Percentiles rank a stretch among this genome's conserved stretches.
phyloP scores from a whole-genome alignment of 176 grass and related monocot genomes.

The Typha latifolia region DNA sequence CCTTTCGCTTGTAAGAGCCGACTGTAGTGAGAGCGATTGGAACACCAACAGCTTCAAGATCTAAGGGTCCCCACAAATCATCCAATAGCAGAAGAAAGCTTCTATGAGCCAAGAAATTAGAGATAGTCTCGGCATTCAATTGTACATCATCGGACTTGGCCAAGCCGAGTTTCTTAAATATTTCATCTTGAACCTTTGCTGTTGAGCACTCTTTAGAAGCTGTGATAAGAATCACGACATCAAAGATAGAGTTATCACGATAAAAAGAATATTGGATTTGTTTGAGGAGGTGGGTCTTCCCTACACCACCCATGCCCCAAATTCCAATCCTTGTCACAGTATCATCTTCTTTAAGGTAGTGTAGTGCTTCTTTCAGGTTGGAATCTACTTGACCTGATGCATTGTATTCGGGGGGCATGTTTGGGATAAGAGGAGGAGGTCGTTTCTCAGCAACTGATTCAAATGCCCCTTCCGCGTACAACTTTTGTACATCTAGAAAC shows the following conservation, averaged over 20 bases:
- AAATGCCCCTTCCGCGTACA: background rate
- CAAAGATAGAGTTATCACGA: constrained; percentile 24
- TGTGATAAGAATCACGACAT: constrained; percentile 42
- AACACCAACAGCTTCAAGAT: constrained; percentile 54
- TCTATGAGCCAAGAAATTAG: constrained; percentile 40
- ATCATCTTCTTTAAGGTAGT: constrained; percentile 35
- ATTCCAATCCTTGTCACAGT: constrained; percentile 34
- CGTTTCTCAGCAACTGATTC: background rate
- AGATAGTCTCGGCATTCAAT: constrained; percentile 32
- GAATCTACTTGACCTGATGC: background rate
- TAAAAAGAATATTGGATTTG: constrained; percentile 36
- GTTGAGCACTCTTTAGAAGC: constrained; percentile 37
- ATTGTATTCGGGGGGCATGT: background rate
- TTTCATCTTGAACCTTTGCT: constrained; percentile 39
- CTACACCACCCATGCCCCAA: constrained; percentile 47
- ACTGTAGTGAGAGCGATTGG: constrained; percentile 29
- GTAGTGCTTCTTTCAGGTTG: constrained; percentile 32
- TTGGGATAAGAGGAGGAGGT: background rate
- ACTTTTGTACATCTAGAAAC: background rate
- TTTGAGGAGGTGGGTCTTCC: constrained; percentile 40
- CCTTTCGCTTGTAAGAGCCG: constrained; percentile 34
- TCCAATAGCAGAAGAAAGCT: constrained; percentile 52
- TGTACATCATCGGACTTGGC: constrained; percentile 31
- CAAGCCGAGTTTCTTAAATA: constrained; percentile 36
- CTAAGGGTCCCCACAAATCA: constrained; percentile 39